phyloP scores from a whole-genome alignment of 306 rosid species.

The Castanopsis chinensis region DNA sequence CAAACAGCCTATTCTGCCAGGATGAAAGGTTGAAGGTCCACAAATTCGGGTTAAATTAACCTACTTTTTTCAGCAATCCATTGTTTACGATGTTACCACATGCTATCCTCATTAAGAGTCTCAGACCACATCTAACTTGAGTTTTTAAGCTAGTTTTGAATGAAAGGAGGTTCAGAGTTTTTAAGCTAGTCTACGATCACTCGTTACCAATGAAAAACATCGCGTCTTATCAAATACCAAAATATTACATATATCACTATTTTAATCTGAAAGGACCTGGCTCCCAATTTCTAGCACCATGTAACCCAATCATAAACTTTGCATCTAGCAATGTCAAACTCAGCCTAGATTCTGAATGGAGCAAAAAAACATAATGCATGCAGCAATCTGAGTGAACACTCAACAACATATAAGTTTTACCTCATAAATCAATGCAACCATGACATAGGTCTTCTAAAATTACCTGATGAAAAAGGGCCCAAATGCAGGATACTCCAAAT shows the following conservation, averaged over 20 bases:
- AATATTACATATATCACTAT: not conserved
- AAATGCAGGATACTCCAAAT: too few species aligned
- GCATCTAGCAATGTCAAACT: not conserved
- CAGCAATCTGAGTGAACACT: too few species aligned
- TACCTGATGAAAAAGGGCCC: too few species aligned
- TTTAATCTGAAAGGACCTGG: too few species aligned
- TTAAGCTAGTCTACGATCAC: too few species aligned
- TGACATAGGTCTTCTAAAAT: too few species aligned
- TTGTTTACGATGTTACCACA: not conserved
- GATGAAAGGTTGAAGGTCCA: not conserved
- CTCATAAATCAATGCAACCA: too few species aligned
- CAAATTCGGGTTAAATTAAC: not conserved
- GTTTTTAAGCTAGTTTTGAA: not conserved
- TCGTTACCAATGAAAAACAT: not conserved
- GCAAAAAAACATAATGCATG: too few species aligned
- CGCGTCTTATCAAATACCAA: not conserved
- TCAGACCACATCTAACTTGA: not conserved
- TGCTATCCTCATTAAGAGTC: not conserved
- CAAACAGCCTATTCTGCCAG: not conserved
- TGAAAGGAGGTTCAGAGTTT: not conserved
- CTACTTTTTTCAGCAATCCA: not conserved
- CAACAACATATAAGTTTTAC: too few species aligned
- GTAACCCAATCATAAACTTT: not conserved
- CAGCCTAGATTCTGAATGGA: too few species aligned
- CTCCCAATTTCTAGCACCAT: too few species aligned